Percentiles rank a stretch among this genome's conserved stretches.
phyloP scores from a whole-genome alignment of 352 stramenopile species.

The Thalassiosira mediterranea region DNA sequence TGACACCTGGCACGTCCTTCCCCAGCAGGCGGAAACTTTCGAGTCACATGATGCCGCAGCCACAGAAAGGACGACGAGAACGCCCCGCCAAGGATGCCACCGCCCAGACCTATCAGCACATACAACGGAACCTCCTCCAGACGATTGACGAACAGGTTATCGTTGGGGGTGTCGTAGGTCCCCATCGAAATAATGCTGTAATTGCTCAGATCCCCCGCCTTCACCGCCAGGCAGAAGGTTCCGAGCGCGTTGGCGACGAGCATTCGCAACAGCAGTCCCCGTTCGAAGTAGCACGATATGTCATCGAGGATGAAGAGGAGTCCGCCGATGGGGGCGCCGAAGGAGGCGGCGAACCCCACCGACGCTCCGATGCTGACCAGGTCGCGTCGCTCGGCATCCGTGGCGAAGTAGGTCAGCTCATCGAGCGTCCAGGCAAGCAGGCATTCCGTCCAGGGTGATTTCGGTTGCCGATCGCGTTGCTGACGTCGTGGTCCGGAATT shows the following conservation, averaged over 20 bases:
- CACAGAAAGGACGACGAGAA: slow-evolving; percentile 85
- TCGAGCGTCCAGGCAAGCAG: not conserved
- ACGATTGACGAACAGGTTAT: slow-evolving; percentile 79
- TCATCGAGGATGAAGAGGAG: slow-evolving; percentile 60
- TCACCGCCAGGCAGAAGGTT: slow-evolving; percentile 82
- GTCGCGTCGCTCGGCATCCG: slow-evolving; percentile 89
- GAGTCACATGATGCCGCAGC: slow-evolving; percentile 3
- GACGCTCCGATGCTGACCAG: slow-evolving; percentile 63
- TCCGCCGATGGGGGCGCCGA: slow-evolving; percentile 90
- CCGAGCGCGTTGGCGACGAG: slow-evolving; percentile 89
- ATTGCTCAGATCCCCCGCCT: slow-evolving; percentile 51
- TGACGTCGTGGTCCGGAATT: not conserved
- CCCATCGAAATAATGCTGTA: slow-evolving; percentile 70
- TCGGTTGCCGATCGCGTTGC: not conserved
- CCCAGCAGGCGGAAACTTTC: slow-evolving; percentile 9
- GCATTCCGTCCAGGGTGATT: not conserved
- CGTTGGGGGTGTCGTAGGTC: slow-evolving; percentile 20
- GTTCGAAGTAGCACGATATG: slow-evolving; percentile 87
- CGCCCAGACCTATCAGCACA: slow-evolving; percentile 87
- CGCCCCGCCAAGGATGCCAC: slow-evolving; percentile 86
- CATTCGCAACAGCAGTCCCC: slow-evolving; percentile 86
- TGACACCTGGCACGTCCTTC: slow-evolving; percentile 5
- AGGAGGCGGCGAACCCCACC: slow-evolving; percentile 50
- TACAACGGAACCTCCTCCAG: slow-evolving; percentile 89
- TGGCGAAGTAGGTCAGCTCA: slow-evolving; percentile 89